Conservation (phyloP, 371 early-diverging fungal species). For the Apophysomyces sp. region DNA sequence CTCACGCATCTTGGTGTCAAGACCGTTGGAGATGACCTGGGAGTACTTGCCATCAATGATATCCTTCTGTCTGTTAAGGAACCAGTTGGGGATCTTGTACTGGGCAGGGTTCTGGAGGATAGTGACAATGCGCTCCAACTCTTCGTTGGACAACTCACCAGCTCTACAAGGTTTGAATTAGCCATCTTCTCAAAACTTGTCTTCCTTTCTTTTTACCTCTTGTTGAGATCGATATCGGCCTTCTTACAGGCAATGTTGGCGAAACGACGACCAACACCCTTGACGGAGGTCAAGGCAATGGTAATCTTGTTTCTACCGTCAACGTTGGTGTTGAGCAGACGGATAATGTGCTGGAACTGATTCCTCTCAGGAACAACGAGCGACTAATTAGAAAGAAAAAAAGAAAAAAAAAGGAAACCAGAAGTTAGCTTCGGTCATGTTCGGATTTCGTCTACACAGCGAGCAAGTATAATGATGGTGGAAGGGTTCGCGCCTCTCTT, state of each 20-base stretch:
- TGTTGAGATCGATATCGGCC: slow-evolving; percentile 93
- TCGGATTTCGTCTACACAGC: background rate
- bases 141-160: slow-evolving; percentile 93
- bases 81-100: slow-evolving; percentile 97
- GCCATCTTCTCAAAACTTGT: background rate
- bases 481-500: background rate
- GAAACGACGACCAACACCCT: slow-evolving; percentile 98
- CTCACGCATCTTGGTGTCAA: slow-evolving; percentile 95
- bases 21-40: slow-evolving; percentile 91
- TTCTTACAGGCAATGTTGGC: slow-evolving; percentile 96
- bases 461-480: background rate
- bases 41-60: slow-evolving; percentile 87
- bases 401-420: slow-evolving; percentile 5
- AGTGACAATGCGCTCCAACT: slow-evolving; percentile 84
- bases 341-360: slow-evolving; percentile 97
- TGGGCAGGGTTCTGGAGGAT: slow-evolving; percentile 89
- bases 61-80: slow-evolving; percentile 98
- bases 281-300: slow-evolving; percentile 95
- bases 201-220: slow-evolving; percentile 60
- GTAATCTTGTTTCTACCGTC: slow-evolving; percentile 94
- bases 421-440: no score
- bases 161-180: slow-evolving; percentile 57
- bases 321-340: slow-evolving; percentile 99
- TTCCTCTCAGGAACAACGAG: slow-evolving; percentile 85
- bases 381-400: slow-evolving; percentile 69